phyloP scores from a whole-genome alignment of 495 filamentous ascomycete species.

The Pseudoneurospora amorphoporcata region DNA sequence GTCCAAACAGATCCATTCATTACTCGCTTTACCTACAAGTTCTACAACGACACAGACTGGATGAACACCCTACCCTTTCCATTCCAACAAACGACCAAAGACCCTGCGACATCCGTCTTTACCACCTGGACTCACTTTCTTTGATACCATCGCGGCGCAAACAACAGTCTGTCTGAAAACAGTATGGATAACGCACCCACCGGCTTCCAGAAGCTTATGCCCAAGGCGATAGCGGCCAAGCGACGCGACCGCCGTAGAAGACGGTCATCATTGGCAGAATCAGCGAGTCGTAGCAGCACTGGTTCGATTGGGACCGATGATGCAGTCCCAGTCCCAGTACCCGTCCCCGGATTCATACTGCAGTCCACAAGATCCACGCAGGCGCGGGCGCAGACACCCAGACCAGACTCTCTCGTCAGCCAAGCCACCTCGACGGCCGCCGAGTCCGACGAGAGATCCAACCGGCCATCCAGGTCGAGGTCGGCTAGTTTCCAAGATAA shows the following conservation, averaged over 20 bases:
- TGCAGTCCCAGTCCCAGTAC: not conserved
- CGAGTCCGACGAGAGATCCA: not conserved
- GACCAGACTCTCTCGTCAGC: not conserved
- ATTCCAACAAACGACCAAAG: not conserved
- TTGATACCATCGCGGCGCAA: not conserved
- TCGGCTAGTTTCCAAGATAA: not conserved
- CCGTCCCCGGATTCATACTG: not conserved
- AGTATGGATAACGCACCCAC: slow-evolving; percentile 24
- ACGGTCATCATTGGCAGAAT: slow-evolving; percentile 12
- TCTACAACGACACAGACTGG: not conserved
- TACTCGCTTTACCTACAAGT: not conserved
- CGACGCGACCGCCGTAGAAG: slow-evolving; percentile 29
- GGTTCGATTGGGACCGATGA: not conserved
- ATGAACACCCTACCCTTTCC: not conserved
- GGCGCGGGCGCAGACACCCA: not conserved
- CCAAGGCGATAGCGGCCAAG: slow-evolving; percentile 33
- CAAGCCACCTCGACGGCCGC: not conserved
- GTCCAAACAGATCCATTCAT: no score
- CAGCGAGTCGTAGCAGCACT: slow-evolving; percentile 9
- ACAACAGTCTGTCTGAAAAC: not conserved
- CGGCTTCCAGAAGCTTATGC: slow-evolving; percentile 38
- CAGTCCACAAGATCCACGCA: not conserved
- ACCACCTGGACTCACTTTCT: not conserved
- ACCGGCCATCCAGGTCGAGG: not conserved
- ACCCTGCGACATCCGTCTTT: not conserved